phyloP scores from a whole-genome alignment of 495 filamentous ascomycete genomes.

The Terfezia boudieri region DNA sequence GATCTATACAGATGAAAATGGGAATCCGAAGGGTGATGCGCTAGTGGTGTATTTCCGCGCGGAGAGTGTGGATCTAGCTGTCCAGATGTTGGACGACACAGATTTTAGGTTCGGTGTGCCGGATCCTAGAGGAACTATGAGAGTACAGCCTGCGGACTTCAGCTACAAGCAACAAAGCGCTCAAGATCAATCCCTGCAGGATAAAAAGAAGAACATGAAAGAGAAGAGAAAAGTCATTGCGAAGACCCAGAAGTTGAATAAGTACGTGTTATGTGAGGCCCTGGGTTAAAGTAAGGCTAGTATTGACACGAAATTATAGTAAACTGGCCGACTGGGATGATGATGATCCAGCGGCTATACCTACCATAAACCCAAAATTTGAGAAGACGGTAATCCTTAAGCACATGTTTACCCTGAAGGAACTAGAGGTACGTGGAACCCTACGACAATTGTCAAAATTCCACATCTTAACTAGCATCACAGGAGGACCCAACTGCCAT shows the following conservation, averaged over 20 bases:
- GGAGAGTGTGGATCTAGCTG: conserved; percentile 70
- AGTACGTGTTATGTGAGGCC: conserved; percentile 21
- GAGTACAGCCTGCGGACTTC: conserved; percentile 61
- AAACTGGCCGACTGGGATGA: conserved; percentile 89
- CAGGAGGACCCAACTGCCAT: conserved; percentile 61
- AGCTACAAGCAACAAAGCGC: conserved; percentile 51
- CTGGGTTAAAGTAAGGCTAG: not conserved
- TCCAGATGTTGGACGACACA: conserved; percentile 78
- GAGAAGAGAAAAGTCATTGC: conserved; percentile 71
- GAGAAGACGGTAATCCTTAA: conserved; percentile 73
- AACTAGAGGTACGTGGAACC: conserved; percentile 35
- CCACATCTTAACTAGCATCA: conserved; percentile 8
- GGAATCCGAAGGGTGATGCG: conserved; percentile 78
- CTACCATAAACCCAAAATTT: conserved; percentile 36
- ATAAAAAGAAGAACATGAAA: conserved; percentile 31
- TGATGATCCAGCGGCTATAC: conserved; percentile 40
- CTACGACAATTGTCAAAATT: not conserved
- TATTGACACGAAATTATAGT: conserved; percentile 21
- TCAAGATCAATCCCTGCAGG: conserved; percentile 32
- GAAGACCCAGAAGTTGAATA: conserved; percentile 66
- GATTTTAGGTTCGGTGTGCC: conserved; percentile 46
- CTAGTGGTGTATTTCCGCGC: conserved; percentile 85
- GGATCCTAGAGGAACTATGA: conserved; percentile 40
- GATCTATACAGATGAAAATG: conserved; percentile 65
- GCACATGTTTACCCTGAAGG: conserved; percentile 80